These are phyloP conservation scores for Nigrospora oryzae DNA, from an alignment of 2,329 filamentous ascomycete genomes.

Conservation along the genomic window DNA sequence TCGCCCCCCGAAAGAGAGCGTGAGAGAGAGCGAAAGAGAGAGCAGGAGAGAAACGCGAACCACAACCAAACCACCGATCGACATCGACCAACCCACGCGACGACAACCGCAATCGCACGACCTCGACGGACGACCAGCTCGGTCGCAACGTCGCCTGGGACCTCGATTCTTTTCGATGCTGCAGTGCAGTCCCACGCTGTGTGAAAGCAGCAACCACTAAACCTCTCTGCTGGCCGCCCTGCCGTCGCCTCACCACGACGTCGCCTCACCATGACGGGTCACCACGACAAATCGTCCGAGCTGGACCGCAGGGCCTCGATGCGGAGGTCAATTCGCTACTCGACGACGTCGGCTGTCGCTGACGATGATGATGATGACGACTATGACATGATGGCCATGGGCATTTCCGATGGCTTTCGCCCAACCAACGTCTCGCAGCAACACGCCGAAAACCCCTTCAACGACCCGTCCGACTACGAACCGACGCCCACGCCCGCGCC, in stretches of 20 bases:
- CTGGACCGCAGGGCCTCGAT: constrained; percentile 33
- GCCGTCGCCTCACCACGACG: too few species aligned
- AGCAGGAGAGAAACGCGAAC: too few species aligned
- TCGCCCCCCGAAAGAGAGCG: too few species aligned
- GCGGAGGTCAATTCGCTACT: constrained; percentile 27
- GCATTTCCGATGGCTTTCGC: constrained; percentile 32
- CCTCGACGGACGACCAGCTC: too few species aligned
- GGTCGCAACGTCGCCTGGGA: too few species aligned
- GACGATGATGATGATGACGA: constrained; percentile 40
- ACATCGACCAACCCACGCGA: too few species aligned
- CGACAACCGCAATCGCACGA: too few species aligned
- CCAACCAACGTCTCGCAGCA: constrained; percentile 15
- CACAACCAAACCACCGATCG: too few species aligned
- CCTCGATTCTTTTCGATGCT: background rate
- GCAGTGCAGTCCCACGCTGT: constrained; percentile 1
- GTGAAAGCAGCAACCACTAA: background rate
- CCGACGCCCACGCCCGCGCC: constrained; percentile 7
- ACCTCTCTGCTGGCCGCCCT: too few species aligned
- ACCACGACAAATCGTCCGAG: constrained; percentile 27
- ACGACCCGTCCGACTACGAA: constrained; percentile 10
- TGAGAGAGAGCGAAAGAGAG: too few species aligned
- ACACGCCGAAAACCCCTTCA: constrained; percentile 9
- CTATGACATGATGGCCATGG: constrained; percentile 39
- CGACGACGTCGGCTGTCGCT: constrained; percentile 8
- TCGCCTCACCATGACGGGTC: constrained; percentile 27